These are phyloP conservation scores for Monilinia polystroma DNA, from an alignment of 2,329 filamentous ascomycete species.

Conservation along the genomic window DNA sequence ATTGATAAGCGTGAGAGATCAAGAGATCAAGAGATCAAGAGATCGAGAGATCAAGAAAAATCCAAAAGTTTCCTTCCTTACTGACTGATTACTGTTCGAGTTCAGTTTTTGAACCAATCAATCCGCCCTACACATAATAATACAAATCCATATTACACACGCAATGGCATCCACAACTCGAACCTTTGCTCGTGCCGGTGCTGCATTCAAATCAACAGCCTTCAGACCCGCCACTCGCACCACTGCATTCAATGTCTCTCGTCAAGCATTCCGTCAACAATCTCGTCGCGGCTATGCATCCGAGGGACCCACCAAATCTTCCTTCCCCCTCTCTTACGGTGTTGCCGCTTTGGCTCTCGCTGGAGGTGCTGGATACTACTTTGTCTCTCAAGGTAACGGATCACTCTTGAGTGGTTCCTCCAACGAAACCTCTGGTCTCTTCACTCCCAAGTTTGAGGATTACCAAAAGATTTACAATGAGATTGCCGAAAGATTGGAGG, in stretches of 20 bases:
- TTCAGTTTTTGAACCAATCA: neutral
- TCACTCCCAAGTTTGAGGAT: conserved; percentile 77
- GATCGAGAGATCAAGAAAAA: neutral
- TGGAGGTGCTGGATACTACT: conserved; percentile 65
- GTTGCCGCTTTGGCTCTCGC: conserved; percentile 59
- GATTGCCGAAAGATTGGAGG: conserved; percentile 75
- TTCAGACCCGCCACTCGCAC: conserved; percentile 59
- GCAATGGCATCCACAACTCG: conserved; percentile 36
- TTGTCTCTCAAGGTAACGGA: conserved; percentile 57
- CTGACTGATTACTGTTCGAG: neutral
- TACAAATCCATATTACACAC: conserved; percentile 4
- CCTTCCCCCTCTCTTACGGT: conserved; percentile 54
- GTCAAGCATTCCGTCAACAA: conserved; percentile 70
- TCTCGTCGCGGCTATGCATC: conserved; percentile 79
- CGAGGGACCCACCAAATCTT: conserved; percentile 58
- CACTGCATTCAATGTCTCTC: conserved; percentile 56
- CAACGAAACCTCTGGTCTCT: conserved; percentile 50
- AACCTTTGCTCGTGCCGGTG: conserved; percentile 43
- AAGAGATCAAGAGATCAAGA: neutral
- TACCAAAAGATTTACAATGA: conserved; percentile 95
- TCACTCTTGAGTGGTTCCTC: conserved; percentile 40
- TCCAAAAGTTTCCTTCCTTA: neutral
- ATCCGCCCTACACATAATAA: conserved; percentile 20
- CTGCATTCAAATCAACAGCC: conserved; percentile 36
- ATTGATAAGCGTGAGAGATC: neutral